Conservation (phyloP, 805 yeast genomes). For the Monosporozyma aquatica region DNA sequence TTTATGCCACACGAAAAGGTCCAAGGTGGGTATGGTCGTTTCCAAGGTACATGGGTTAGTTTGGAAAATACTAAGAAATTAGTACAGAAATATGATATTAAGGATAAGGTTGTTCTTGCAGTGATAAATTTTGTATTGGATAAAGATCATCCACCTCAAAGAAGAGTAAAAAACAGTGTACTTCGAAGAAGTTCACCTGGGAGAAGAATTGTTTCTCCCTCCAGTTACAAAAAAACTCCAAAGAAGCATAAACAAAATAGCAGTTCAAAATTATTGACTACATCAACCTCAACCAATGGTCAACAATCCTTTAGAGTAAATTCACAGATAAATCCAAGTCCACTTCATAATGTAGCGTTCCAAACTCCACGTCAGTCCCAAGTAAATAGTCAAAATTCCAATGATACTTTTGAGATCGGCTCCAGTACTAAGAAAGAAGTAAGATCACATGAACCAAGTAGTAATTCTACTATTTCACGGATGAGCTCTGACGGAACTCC, state of each 20-base stretch:
- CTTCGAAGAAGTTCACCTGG: conserved; percentile 27
- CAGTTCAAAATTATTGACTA: conserved; percentile 6
- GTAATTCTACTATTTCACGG: conserved; percentile 12
- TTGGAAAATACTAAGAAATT: conserved; percentile 51
- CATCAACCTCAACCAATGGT: conserved; percentile 4
- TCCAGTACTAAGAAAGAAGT: background rate
- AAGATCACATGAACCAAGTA: conserved; percentile 4
- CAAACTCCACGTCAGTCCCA: conserved; percentile 29
- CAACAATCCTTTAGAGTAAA: conserved; percentile 5
- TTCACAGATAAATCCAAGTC: conserved; percentile 27
- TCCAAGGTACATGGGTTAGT: conserved; percentile 85
- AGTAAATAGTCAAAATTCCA: background rate
- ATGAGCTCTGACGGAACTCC: conserved; percentile 15
- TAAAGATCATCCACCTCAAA: conserved; percentile 37
- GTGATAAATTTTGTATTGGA: conserved; percentile 48
- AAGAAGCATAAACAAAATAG: conserved; percentile 17
- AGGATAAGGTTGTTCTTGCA: conserved; percentile 40
- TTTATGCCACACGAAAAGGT: conserved; percentile 64
- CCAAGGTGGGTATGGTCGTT: conserved; percentile 79
- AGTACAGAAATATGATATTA: conserved; percentile 43
- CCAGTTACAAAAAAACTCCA: conserved; percentile 30
- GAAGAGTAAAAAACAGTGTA: conserved; percentile 32
- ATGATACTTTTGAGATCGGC: background rate
- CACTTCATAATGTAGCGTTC: conserved; percentile 26
- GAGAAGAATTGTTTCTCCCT: conserved; percentile 28